Evolutionary conservation across 2,329 filamentous ascomycete species (phyloP), one percentile per base, ranked within the genome.

Genomic region (Pseudogymnoascus sp.): DNA sequence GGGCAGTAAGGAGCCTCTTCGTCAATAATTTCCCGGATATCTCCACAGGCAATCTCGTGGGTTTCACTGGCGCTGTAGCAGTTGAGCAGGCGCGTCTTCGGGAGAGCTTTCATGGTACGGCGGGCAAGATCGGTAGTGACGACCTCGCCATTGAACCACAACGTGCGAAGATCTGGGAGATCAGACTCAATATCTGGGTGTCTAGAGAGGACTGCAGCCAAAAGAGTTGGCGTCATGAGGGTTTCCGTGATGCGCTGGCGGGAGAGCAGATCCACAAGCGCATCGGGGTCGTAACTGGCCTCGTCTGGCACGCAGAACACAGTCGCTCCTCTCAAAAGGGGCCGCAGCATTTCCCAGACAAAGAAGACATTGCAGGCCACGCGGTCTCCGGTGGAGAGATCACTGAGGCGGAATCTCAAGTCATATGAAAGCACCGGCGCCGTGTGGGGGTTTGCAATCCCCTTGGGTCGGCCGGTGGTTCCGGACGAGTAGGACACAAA

Each of bases 301-400:
- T 89, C 85, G 69, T 93, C 90, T 1, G 89, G 88, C 14, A 93
- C 85, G 3, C 87, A 83, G 21, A 92, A 83, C 4, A 90, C 87
- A 0, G 90, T 91, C 2, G 89, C 90, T 68, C 90, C 90, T 63
- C 89, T 83, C 63, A 93, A 73, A 51, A 93, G 78, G 7, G 90
- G 90, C 4, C 90, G 87, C 63, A 93, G 74, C 64, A 93, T 92
- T 73, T 93, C 90, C 90, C 90, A 93, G 57, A 93, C 81, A 72
- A 93, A 93, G 74, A 93, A 93, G 65, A 93, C 90, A 78, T 93
- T 93, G 77, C 89, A 93, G n/a, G 90, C 90, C 10, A 93, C 89
- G 5, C 90, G 83, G 68, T 92, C 90, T 14, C 89, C 89, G 0
- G 86, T 86, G 16, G 81, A 75, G 2, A 91, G 77, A 72, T 93